phyloP scores from a whole-genome alignment of 2,329 filamentous ascomycete species.

The Fusarium siculi region DNA sequence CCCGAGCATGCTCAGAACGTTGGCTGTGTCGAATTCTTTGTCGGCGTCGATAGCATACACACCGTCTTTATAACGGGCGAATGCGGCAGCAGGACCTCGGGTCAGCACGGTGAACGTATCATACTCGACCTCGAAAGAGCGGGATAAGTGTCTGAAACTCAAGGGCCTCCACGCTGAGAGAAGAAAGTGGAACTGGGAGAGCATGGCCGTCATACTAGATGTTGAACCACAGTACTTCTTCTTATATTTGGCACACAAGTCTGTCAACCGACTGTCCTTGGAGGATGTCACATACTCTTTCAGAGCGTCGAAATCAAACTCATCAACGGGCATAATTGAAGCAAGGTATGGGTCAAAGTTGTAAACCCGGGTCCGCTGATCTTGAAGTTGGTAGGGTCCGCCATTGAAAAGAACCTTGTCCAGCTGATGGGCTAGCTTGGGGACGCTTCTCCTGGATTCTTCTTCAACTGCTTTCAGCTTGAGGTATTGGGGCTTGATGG shows the following conservation, averaged over 20 bases:
- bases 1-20: conserved; percentile 89
- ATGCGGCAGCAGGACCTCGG: conserved; percentile 80
- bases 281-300: conserved; percentile 93
- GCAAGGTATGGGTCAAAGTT: conserved; percentile 97
- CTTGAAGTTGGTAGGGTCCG: conserved; percentile 91
- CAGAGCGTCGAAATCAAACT: conserved; percentile 91
- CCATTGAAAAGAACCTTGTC: conserved; percentile 95
- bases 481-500: conserved; percentile 42
- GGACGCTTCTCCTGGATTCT: conserved; percentile 55
- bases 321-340: conserved; percentile 89
- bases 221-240: conserved; percentile 94
- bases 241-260: conserved; percentile 71
- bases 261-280: conserved; percentile 77
- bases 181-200: conserved; percentile 93
- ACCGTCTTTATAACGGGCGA: conserved; percentile 84
- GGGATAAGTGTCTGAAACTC: conserved; percentile 73
- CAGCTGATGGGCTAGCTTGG: conserved; percentile 76
- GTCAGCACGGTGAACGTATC: conserved; percentile 76
- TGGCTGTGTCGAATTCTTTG: conserved; percentile 87
- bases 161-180: conserved; percentile 85
- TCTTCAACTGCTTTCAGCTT: conserved; percentile 48
- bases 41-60: conserved; percentile 96
- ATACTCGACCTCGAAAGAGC: conserved; percentile 70
- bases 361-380: conserved; percentile 86
- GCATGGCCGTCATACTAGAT: conserved; percentile 90